Evolutionary conservation across 2,329 filamentous ascomycete species (phyloP).

Genomic region (Botrytis hyacinthi): DNA sequence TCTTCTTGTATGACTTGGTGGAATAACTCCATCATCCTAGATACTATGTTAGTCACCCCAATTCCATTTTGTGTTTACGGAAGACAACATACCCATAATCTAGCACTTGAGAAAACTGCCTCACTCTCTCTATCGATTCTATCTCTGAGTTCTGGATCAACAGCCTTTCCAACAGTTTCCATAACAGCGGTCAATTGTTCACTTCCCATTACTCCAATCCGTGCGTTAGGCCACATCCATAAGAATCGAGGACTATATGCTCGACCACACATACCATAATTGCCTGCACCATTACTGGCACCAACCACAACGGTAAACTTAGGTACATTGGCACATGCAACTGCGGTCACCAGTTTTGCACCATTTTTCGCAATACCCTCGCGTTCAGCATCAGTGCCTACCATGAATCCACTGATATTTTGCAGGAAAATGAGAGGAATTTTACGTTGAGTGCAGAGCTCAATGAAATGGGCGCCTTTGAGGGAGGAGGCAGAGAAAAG

Average conservation of each 20-base stretch:
- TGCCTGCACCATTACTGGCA: constrained; percentile 87
- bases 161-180: constrained; percentile 84
- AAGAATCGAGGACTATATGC: constrained; percentile 89
- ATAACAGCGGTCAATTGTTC: constrained; percentile 92
- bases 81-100: constrained; percentile 66
- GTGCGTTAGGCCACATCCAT: constrained; percentile 98
- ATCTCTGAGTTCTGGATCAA: constrained; percentile 75
- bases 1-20: constrained; percentile 69
- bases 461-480: constrained; percentile 96
- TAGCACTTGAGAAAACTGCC: constrained; percentile 80
- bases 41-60: background rate
- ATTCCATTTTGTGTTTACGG: constrained; percentile 5
- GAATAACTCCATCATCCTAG: constrained; percentile 75
- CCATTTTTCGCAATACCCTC: constrained; percentile 98
- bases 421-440: constrained; percentile 92
- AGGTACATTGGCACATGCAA: constrained; percentile 89
- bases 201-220: constrained; percentile 91
- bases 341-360: constrained; percentile 92
- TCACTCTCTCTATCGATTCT: constrained; percentile 90
- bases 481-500: constrained; percentile 84
- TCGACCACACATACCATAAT: constrained; percentile 97
- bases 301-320: constrained; percentile 98
- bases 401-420: constrained; percentile 98
- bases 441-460: constrained; percentile 85
- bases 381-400: constrained; percentile 85